Conservation (phyloP, 2,329 filamentous ascomycete genomes). For the Colletotrichum karsti region DNA sequence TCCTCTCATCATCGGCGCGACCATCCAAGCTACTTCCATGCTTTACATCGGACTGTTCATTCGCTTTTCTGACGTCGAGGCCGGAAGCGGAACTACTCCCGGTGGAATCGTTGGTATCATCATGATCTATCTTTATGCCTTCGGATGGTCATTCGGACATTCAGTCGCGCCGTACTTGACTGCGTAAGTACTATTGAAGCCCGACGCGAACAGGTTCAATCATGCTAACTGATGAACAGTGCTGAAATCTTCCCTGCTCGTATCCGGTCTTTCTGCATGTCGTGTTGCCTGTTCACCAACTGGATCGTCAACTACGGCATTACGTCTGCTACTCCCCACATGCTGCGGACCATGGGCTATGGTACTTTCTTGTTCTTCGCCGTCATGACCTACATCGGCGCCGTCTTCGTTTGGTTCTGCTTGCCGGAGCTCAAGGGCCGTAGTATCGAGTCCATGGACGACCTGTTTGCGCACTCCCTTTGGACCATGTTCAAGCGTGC, state of each 20-base stretch:
- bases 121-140: conserved; percentile 42
- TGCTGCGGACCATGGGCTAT: conserved; percentile 28
- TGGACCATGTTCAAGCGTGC: conserved; percentile 50
- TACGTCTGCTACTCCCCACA: conserved; percentile 36
- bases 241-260: conserved; percentile 40
- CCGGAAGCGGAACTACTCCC: conserved; percentile 41
- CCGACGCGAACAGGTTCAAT: fast-evolving
- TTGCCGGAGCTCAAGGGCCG: conserved; percentile 60
- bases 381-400: conserved; percentile 12
- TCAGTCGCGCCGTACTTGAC: conserved; percentile 33
- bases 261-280: conserved; percentile 38
- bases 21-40: conserved; percentile 34
- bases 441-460: conserved; percentile 58
- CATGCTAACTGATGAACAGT: not conserved
- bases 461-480: conserved; percentile 49
- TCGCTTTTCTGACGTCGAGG: conserved; percentile 41
- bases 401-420: conserved; percentile 53
- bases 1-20: conserved; percentile 35
- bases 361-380: conserved; percentile 28
- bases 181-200: conserved; percentile 2
- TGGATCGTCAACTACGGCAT: conserved; percentile 43
- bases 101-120: conserved; percentile 50
- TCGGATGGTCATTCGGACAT: conserved; percentile 36
- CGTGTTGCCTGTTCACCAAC: conserved; percentile 35
- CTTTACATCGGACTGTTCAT: conserved; percentile 41